phyloP scores from a whole-genome alignment of 2,329 filamentous ascomycete species.

The Beauveria rudraprayagi region DNA sequence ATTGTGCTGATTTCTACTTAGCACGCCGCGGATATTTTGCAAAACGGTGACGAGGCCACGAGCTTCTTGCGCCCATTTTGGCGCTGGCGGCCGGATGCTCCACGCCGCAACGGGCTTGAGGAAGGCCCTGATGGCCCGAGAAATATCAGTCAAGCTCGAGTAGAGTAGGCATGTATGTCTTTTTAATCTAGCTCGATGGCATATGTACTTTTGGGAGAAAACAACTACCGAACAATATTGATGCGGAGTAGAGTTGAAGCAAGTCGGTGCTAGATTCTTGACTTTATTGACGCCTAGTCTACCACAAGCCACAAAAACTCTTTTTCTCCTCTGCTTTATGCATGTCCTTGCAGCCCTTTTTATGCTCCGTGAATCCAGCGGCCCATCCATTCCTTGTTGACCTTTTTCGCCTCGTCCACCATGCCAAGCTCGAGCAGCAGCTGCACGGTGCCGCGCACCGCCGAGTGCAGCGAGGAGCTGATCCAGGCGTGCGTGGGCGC shows the following conservation, averaged over 20 bases:
- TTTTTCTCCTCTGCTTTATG: neutral
- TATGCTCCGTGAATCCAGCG: conserved; percentile 15
- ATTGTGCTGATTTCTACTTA: conserved; percentile 12
- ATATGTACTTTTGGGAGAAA: neutral
- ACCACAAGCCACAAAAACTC: neutral
- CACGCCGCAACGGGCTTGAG: conserved; percentile 23
- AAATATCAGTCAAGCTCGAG: conserved; percentile 14
- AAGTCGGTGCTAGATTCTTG: neutral
- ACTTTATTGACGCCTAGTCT: neutral
- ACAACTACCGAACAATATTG: neutral
- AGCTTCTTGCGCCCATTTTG: conserved; percentile 24
- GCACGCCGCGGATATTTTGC: conserved; percentile 26
- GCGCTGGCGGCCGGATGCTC: conserved; percentile 21
- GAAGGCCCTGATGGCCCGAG: conserved; percentile 21
- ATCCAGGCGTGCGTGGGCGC: conserved; percentile 27
- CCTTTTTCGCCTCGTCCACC: conserved; percentile 18
- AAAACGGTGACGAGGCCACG: conserved; percentile 18
- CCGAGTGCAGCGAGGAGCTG: conserved; percentile 22
- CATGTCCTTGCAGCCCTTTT: neutral
- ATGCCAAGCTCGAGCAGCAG: conserved; percentile 19
- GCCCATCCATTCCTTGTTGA: conserved; percentile 20
- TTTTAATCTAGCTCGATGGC: neutral
- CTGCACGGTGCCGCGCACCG: conserved; percentile 23
- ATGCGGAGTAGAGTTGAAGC: neutral
- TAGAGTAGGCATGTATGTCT: neutral